These are phyloP conservation scores for Corrigiola litoralis DNA, from an alignment of 179 eudicot genomes.

Conservation along the genomic window DNA sequence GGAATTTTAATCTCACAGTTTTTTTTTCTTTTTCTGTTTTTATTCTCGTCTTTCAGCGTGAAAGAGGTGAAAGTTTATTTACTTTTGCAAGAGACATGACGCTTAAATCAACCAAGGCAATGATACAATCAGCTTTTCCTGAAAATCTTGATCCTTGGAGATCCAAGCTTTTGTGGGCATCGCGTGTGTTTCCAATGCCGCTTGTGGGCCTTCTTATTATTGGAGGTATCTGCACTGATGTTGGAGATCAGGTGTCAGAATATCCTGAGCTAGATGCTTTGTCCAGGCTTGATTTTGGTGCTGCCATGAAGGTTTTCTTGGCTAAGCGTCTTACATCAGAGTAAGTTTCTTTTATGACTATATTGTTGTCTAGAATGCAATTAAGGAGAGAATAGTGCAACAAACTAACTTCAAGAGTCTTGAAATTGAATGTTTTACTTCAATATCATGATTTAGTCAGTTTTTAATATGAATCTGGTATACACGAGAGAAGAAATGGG, in stretches of 20 bases:
- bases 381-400: too few relatives aligned
- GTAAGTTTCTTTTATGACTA: slow-evolving; percentile 42
- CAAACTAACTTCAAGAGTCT: too few relatives aligned
- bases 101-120: slow-evolving; percentile 70
- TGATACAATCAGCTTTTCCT: slow-evolving; percentile 57
- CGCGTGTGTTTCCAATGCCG: slow-evolving; percentile 95
- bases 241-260: slow-evolving; percentile 48
- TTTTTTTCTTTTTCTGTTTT: slow-evolving; percentile 1
- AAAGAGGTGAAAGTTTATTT: slow-evolving; percentile 90
- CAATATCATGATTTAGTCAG: background rate
- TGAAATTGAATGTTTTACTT: background rate
- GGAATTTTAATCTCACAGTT: background rate
- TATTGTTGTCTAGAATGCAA: background rate
- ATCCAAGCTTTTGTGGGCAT: slow-evolving; percentile 93
- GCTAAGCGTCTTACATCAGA: slow-evolving; percentile 90
- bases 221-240: slow-evolving; percentile 72
- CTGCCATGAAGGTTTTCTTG: slow-evolving; percentile 88
- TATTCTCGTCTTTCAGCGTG: slow-evolving; percentile 39
- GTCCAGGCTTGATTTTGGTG: slow-evolving; percentile 89
- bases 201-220: slow-evolving; percentile 89
- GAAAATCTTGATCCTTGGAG: slow-evolving; percentile 88
- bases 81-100: slow-evolving; percentile 97
- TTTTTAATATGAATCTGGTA: background rate
- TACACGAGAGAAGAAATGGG: background rate
- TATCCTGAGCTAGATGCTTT: slow-evolving; percentile 85